These are phyloP conservation scores for Thecaphora thlaspeos DNA, from an alignment of 1,284 basidiomycete genomes.

Conservation along the genomic window DNA sequence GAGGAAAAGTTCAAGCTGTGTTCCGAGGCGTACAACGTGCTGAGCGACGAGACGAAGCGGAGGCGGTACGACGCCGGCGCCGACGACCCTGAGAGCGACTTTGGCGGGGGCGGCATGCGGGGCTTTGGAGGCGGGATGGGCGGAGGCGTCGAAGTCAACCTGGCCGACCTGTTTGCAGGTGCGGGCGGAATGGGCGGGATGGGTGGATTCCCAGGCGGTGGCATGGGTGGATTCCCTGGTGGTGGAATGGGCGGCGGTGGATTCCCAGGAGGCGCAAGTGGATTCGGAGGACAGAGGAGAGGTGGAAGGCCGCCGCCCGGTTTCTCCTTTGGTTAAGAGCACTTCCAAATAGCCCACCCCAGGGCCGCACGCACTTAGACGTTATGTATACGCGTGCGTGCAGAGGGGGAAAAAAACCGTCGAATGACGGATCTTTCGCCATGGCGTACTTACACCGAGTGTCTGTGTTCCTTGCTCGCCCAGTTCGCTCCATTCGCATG, in stretches of 20 bases:
- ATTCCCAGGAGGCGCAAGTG: slow-evolving; percentile 1
- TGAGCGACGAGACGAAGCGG: slow-evolving; percentile 49
- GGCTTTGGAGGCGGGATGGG: slow-evolving; percentile 20
- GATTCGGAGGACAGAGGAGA: slow-evolving; percentile 8
- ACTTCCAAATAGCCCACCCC: too few species aligned
- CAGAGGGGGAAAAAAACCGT: too few species aligned
- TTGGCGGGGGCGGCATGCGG: slow-evolving; percentile 13
- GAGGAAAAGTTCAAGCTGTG: slow-evolving; percentile 57
- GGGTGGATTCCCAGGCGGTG: slow-evolving; percentile 5
- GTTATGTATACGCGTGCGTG: too few species aligned
- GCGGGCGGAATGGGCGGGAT: slow-evolving; percentile 37
- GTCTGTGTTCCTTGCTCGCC: too few species aligned
- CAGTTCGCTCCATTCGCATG: too few species aligned
- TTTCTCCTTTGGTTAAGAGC: slow-evolving; percentile 34
- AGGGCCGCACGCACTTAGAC: too few species aligned
- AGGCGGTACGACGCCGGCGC: slow-evolving; percentile 53
- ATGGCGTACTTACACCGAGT: too few species aligned
- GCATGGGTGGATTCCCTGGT: slow-evolving; percentile 29
- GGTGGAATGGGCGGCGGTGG: slow-evolving; percentile 16
- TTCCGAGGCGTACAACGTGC: slow-evolving; percentile 52
- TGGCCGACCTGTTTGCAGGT: slow-evolving; percentile 53
- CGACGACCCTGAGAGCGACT: slow-evolving; percentile 49
- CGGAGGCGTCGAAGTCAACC: slow-evolving; percentile 46
- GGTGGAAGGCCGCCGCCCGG: slow-evolving; percentile 31
- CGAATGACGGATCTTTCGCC: too few species aligned